Base-by-base conservation (phyloP, 2,329 filamentous ascomycete genomes). In the Trichoderma guizhouense region DNA sequence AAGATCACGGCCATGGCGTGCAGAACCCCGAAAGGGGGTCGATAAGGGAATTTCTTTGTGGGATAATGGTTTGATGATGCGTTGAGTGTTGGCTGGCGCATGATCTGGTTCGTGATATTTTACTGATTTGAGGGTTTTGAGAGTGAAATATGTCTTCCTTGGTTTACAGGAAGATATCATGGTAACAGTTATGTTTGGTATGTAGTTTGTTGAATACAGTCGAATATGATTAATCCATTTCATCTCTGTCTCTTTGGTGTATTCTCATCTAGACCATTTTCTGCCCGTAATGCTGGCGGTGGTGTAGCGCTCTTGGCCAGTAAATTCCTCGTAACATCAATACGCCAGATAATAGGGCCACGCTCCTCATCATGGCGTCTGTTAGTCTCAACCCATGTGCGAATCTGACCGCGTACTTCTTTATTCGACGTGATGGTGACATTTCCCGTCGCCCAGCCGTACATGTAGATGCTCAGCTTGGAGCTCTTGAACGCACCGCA, bases 401-500 rank as follows among this genome's bases (percentile, higher is more conserved):
- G 74, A 7, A 82, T 76, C 69, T 82, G 80, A 11, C 78, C 79
- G n/a, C 77, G 73, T 11, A 82, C 78, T 74, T 84, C 82, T 74
- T 82, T 82, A 68, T 83, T 84, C 6, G 81, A 83, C 7, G 82
- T 84, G 2, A 84, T 60, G 1, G 82, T 83, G 24, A 77, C 77
- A 3, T 79, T 55, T 9, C 77, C 77, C 14, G 74, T 76, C 18
- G 76, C 78, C 82, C 82, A 84, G 5, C 82, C 82, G 30, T 83
- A 79, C 76, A 83, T 77, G 73, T 82, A 82, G 28, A 82, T 81
- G 39, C 80, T 81, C 21, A 82, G 76, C 74, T 82, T 82, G 57
- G 81, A 78, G 72, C 77, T 79, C 72, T 79, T 80, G 69, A 83
- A 80, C 2, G 75, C 76, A 15, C 79, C 78, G 47, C 76, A 76